Percentiles rank a stretch among this genome's conserved stretches.
Conservation (phyloP, 106 monocot genomes). For the Dioscorea zingiberensis region DNA sequence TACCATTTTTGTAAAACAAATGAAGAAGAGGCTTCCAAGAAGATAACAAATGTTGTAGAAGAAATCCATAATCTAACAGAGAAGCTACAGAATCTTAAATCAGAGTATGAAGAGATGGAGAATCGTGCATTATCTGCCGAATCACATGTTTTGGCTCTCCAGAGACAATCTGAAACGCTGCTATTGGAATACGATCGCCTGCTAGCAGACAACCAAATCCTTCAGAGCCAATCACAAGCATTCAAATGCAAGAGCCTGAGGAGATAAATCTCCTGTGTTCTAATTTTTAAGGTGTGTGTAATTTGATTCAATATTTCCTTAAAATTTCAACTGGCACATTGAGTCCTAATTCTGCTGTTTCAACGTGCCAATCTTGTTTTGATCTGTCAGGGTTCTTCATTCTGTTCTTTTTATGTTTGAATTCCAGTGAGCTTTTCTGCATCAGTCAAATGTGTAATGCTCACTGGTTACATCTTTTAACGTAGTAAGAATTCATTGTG, state of each 20-base stretch:
- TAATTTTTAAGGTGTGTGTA: too few species aligned
- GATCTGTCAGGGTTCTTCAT: too few species aligned
- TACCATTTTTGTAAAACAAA: conserved; percentile 30
- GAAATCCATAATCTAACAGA: conserved; percentile 44
- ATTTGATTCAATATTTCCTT: too few species aligned
- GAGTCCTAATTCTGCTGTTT: too few species aligned
- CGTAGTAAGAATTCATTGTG: too few species aligned
- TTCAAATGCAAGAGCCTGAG: conserved; percentile 25
- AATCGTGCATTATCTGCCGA: conserved; percentile 52
- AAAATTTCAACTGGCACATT: too few species aligned
- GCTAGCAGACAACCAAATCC: conserved; percentile 86
- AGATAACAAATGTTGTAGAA: conserved; percentile 40
- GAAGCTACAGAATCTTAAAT: conserved; percentile 38
- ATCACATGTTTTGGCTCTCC: conserved; percentile 63
- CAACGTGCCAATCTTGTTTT: too few species aligned
- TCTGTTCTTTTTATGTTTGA: too few species aligned
- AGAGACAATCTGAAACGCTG: conserved; percentile 74
- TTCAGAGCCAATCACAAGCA: conserved; percentile 54
- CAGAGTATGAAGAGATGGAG: conserved; percentile 36
- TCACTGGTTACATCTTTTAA: too few species aligned
- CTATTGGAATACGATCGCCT: conserved; percentile 85
- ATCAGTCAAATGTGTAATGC: too few species aligned
- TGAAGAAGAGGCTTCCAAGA: conserved; percentile 33
- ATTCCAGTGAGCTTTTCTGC: too few species aligned
- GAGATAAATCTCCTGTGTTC: neutral